Evolutionary conservation across 768 basidiomycete species (phyloP).

Genomic region (Hemileccinum rubropunctum): DNA sequence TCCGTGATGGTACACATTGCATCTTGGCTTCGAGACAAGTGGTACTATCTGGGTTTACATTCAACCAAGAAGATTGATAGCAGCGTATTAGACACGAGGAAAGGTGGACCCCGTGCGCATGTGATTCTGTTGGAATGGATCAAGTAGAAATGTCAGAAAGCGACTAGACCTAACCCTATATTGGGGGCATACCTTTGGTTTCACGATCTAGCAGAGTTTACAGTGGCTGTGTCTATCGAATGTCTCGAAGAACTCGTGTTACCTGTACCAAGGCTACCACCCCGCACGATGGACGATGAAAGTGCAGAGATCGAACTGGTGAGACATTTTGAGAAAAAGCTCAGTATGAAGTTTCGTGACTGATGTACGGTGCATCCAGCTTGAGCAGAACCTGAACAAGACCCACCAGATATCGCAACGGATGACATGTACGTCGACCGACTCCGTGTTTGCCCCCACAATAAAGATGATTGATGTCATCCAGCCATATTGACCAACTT

Average conservation of each 20-base stretch:
- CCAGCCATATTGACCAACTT: conserved; percentile 82
- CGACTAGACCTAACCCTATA: conserved; percentile 5
- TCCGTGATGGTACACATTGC: too few relatives aligned
- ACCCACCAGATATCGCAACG: conserved; percentile 81
- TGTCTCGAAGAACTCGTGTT: not conserved
- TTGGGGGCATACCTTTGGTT: not conserved
- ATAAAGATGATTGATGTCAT: conserved; percentile 26
- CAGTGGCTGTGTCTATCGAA: not conserved
- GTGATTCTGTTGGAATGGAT: too few relatives aligned
- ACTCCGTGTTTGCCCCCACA: not conserved
- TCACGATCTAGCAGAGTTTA: not conserved
- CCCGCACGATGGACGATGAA: conserved; percentile 21
- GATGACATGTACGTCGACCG: conserved; percentile 66
- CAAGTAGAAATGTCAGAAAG: not conserved
- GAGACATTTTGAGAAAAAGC: not conserved
- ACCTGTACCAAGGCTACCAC: not conserved
- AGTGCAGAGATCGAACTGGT: conserved; percentile 27
- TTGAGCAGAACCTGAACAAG: conserved; percentile 87
- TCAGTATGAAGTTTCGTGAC: not conserved
- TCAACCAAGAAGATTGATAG: too few relatives aligned
- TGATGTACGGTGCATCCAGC: conserved; percentile 36
- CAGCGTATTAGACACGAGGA: too few relatives aligned
- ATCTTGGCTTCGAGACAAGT: too few relatives aligned
- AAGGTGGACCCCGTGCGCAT: too few relatives aligned
- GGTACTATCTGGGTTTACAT: too few relatives aligned